Percentiles rank a stretch among this genome's conserved stretches.
phyloP scores from a whole-genome alignment of 768 basidiomycete genomes.

The Naganishia randhawae region DNA sequence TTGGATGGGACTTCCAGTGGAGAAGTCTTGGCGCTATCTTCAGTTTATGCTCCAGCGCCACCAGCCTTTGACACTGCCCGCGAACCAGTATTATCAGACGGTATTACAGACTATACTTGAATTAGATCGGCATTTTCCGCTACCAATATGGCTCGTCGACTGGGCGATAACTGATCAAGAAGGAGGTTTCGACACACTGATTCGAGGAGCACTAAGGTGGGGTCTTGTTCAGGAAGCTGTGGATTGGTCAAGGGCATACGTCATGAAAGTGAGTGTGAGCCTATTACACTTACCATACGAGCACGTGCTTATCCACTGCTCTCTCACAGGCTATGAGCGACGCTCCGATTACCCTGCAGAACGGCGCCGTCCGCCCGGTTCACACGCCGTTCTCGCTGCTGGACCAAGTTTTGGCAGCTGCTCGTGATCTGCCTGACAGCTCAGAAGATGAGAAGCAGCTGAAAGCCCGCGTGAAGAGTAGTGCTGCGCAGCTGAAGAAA shows the following conservation, averaged over 20 bases:
- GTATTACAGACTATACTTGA: constrained; percentile 72
- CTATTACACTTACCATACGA: no score
- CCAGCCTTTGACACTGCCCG: constrained; percentile 70
- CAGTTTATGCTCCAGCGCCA: constrained; percentile 55
- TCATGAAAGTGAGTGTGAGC: constrained; percentile 62
- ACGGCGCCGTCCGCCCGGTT: constrained; percentile 4
- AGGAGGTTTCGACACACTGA: constrained; percentile 63
- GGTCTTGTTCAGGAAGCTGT: constrained; percentile 75
- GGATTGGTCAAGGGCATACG: constrained; percentile 65
- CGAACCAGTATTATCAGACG: constrained; percentile 71
- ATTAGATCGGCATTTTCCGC: constrained; percentile 55
- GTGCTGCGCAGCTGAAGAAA: constrained; percentile 4
- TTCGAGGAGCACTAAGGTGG: constrained; percentile 71
- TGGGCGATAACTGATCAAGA: constrained; percentile 53
- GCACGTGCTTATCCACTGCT: background rate
- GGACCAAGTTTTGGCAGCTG: constrained; percentile 27
- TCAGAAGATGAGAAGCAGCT: background rate
- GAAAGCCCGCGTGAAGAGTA: background rate
- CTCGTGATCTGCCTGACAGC: background rate
- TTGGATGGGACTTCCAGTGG: constrained; percentile 75
- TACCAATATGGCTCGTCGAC: constrained; percentile 80
- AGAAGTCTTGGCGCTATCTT: constrained; percentile 83
- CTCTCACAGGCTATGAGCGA: background rate
- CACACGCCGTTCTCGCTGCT: constrained; percentile 26
- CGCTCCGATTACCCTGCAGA: background rate